phyloP scores from a whole-genome alignment of 2,329 filamentous ascomycete species.

The Alternaria angustiovoidea region DNA sequence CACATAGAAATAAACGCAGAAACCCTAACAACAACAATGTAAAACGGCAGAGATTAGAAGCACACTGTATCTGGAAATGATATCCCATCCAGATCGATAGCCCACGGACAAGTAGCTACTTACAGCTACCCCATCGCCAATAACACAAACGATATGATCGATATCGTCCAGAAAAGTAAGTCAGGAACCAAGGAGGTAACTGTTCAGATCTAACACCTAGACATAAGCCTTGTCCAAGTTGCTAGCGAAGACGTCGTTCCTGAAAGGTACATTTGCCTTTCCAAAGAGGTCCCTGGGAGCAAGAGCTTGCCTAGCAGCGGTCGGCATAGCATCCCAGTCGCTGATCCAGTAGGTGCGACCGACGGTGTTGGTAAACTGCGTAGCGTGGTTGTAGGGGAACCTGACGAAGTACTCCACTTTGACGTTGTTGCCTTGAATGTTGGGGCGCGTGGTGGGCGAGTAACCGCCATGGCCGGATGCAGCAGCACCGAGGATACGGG shows the following conservation, averaged over 20 bases:
- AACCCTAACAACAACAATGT: neutral
- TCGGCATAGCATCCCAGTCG: slow-evolving; percentile 3
- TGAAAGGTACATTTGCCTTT: neutral
- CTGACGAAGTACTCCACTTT: neutral
- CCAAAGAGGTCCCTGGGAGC: neutral
- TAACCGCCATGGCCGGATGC: neutral
- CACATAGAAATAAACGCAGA: neutral
- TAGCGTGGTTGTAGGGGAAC: neutral
- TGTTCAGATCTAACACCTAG: neutral
- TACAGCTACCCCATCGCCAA: neutral
- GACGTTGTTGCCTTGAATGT: neutral
- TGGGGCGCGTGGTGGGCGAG: neutral
- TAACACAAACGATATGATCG: no score
- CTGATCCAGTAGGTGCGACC: slow-evolving; percentile 3
- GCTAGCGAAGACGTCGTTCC: neutral
- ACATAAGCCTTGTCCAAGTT: neutral
- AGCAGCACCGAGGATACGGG: neutral
- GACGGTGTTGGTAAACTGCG: slow-evolving; percentile 3
- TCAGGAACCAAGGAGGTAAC: neutral
- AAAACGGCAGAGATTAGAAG: neutral
- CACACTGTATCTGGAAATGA: neutral
- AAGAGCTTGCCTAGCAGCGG: neutral
- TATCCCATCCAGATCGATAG: neutral
- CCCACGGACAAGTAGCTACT: neutral
- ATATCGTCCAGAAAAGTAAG: no score